Evolutionary conservation across 2,329 filamentous ascomycete species (phyloP), one percentile per base, ranked within the genome.

Genomic region (Falciphora oryzae): DNA sequence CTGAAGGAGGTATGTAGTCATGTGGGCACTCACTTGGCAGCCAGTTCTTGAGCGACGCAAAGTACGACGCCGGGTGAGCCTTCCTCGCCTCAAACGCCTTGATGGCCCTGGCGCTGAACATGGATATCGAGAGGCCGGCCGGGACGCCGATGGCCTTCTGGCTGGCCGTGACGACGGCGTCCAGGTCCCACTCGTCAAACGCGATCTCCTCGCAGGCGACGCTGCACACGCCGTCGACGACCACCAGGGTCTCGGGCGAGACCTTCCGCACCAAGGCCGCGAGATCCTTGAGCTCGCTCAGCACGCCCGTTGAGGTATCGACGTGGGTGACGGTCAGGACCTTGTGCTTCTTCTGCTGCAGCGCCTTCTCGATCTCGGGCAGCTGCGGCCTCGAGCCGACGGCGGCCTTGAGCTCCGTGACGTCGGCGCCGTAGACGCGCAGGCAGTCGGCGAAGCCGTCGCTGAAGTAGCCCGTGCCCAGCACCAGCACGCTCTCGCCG

Each of bases 91-190:
- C 87, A 78, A 96, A 90, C 14, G 82, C 81, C 72, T 95, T 83
- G 70, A 99, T 91, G 58, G 95, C 94, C 68, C 91, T 88, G 66
- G 90, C 92, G 73, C 93, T 97, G 72, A 91, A 92, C 89, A 97
- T 96, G 69, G 95, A 86, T 74, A 99, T 97, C 71, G 90, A 96
- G 68, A 99, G 83, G 69, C 95, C 95, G 38, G 95, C 95, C 4
- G 95, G 95, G 76, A 91, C 94, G 65, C 95, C 95, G 72, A 99
- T 97, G 69, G 92, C 95, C 83, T 99, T 99, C 75, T 99, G 95
- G 67, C 91, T 93, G 66, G 95, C 95, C 2, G 95, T 99, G 66
- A 99, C 83, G 58, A 97, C 94, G 70, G 88, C 92, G 76, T 99
- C 95, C 61, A 99, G 81, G 68, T 89, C 89, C 95, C 94, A 98